phyloP scores from a whole-genome alignment of 192 early-diverging fungal genomes.

The Rhizophagus prolifer region DNA sequence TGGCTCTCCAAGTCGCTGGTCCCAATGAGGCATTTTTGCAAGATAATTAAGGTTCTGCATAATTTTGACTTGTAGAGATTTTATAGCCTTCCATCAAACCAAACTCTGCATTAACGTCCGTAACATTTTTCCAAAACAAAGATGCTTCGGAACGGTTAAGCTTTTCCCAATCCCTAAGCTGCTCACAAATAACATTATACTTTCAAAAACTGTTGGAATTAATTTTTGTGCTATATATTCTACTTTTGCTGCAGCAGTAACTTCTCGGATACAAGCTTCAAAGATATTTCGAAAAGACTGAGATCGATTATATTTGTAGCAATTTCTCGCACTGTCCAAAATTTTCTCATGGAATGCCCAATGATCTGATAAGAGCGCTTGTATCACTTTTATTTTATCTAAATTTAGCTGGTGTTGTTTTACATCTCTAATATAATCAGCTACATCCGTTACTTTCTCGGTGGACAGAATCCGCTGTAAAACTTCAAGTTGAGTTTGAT shows the following conservation, averaged over 20 bases:
- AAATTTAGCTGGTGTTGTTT: too few relatives aligned
- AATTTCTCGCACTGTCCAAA: neutral
- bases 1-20: neutral
- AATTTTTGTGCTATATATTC: too few relatives aligned
- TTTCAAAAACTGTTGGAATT: too few relatives aligned
- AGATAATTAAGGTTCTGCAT: neutral
- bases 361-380: too few relatives aligned
- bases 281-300: slow-evolving; percentile 8
- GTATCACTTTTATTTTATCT: neutral
- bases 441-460: too few relatives aligned
- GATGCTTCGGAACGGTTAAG: neutral
- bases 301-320: too few relatives aligned
- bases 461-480: too few relatives aligned
- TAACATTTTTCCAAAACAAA: slow-evolving; percentile 16
- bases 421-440: too few relatives aligned
- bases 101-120: neutral
- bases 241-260: neutral
- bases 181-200: neutral
- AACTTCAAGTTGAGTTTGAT: too few relatives aligned
- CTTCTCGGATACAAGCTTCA: neutral
- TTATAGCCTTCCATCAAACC: neutral
- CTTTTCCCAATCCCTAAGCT: neutral
- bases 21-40: neutral
- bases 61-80: neutral
- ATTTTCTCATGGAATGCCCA: too few relatives aligned